Conservation (phyloP, 164 flowering plant species). For the Litsea cubeba region DNA sequence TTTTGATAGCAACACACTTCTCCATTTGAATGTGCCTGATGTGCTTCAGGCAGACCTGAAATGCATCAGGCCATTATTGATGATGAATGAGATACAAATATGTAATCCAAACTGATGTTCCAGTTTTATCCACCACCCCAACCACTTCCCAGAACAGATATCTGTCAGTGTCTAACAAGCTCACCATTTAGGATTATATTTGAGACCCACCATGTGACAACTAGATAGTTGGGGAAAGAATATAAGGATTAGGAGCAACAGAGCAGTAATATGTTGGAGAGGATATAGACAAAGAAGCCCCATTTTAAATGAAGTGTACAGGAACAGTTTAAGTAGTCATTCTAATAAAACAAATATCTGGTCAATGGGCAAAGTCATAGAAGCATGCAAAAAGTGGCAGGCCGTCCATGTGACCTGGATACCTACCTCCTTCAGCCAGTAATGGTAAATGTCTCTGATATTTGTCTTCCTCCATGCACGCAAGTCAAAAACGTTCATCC, state of each 20-base stretch:
- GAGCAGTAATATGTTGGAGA: neutral
- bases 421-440: constrained; percentile 90
- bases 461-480: constrained; percentile 86
- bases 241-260: neutral
- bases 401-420: neutral
- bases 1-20: neutral
- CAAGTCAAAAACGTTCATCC: constrained; percentile 95
- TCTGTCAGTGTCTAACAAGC: neutral
- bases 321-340: too few species aligned
- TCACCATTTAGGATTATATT: too few species aligned
- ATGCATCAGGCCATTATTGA: neutral
- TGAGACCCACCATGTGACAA: too few species aligned
- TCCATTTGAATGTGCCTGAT: neutral
- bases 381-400: neutral
- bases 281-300: too few species aligned
- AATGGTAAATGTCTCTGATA: constrained; percentile 83
- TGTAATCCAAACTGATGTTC: neutral
- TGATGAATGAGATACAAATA: neutral
- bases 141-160: neutral
- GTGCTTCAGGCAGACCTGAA: neutral
- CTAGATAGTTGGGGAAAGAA: neutral
- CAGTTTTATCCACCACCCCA: neutral
- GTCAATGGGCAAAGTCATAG: neutral
- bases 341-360: too few species aligned
- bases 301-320: too few species aligned